Evolutionary conservation across 805 yeast species (phyloP), one percentile per base, ranked within the genome.

Genomic region (Myxozyma mucilagina): DNA sequence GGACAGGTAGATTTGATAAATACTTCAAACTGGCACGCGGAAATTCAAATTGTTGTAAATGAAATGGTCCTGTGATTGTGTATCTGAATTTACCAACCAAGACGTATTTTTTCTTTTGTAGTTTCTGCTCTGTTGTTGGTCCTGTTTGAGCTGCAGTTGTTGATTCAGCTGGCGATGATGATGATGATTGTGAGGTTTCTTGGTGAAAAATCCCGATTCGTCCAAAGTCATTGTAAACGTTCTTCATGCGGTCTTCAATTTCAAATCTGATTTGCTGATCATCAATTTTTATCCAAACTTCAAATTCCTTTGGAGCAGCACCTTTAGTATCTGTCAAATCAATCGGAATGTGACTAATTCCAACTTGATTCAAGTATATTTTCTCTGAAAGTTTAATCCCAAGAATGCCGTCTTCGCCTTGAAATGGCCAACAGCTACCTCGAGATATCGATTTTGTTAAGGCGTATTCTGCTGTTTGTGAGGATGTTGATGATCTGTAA

Each of bases 341-440:
- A n/a, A 49, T 56, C 7, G 63, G 67, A 4, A 70, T 63, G 57
- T 73, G 75, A 31, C 66, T 67, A 3, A 73, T 45, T 4, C 69
- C 67, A 36, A 73, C 54, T 11, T 68, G 66, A 4, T 68, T 61
- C 2, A 70, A 54, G 31, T 47, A 47, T 13, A 69, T 59, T 20
- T 54, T 57, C 31, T 65, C 63, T 0, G 72, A 67, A 36, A 73
- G 61, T n/a, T 49, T 44, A 32, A 73, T 57, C 0, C 70, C 74
- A 29, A 73, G 60, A 4, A 35, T 54, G 11, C 75, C 76, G 6
- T 56, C 44, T 13, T 57, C 50, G 2, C 76, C 76, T 9, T 63
- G 54, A 56, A 73, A 71, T 29, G 75, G 70, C 76, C 76, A 73
- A 62, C 76, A 73, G 36, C 57, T 60, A 64, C 60, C 18, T 66